These are phyloP conservation scores for Mycena capillaripes DNA, from an alignment of 768 basidiomycete species.

Conservation along the genomic window DNA sequence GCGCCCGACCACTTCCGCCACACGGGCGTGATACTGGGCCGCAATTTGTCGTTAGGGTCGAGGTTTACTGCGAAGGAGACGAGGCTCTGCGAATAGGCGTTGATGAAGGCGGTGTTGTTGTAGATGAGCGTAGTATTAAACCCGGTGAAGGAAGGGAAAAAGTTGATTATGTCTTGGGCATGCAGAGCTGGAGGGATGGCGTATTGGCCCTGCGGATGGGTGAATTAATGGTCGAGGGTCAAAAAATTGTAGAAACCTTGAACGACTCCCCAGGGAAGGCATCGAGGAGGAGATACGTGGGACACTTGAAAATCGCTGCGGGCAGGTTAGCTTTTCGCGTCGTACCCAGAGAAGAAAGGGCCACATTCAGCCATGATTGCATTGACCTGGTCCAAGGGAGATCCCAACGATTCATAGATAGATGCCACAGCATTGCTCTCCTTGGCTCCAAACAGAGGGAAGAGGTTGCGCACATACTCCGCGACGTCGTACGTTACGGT, in stretches of 20 bases:
- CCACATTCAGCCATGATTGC: constrained; percentile 2
- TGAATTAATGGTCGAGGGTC: neutral
- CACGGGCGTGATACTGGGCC: constrained; percentile 24
- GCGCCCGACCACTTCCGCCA: constrained; percentile 18
- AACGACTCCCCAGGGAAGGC: neutral
- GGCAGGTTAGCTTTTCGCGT: neutral
- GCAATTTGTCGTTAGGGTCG: constrained; percentile 41
- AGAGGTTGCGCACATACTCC: constrained; percentile 37
- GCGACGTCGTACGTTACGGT: constrained; percentile 1
- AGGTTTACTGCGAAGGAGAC: constrained; percentile 37
- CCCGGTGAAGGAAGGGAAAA: neutral
- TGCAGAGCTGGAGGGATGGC: neutral
- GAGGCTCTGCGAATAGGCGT: constrained; percentile 43
- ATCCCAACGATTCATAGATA: constrained; percentile 34
- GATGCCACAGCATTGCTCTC: constrained; percentile 29
- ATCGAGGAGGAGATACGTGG: neutral
- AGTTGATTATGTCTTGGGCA: neutral
- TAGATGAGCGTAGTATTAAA: constrained; percentile 2
- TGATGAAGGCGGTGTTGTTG: constrained; percentile 42
- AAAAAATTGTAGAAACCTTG: neutral
- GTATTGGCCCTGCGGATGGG: neutral
- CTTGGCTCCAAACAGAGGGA: constrained; percentile 36
- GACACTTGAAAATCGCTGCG: neutral
- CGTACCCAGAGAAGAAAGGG: neutral
- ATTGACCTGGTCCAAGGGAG: constrained; percentile 10